Evolutionary conservation across 2,329 filamentous ascomycete species (phyloP).

Genomic region (Ophioceras dolichostomum): DNA sequence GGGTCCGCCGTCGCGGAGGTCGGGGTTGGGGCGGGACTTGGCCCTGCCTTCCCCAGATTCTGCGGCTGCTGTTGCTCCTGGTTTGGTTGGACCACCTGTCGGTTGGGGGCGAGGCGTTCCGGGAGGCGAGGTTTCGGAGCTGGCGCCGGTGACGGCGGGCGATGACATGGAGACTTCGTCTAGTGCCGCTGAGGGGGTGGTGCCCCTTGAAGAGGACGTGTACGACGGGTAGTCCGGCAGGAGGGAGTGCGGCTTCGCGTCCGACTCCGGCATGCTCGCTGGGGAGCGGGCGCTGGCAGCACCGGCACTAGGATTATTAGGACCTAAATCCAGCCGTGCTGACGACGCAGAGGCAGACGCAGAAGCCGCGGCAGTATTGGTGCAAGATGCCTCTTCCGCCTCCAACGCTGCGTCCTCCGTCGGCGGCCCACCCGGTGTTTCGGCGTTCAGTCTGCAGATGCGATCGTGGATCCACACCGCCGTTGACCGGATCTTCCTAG

Average conservation of each 20-base stretch:
- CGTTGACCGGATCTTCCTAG: slow-evolving; percentile 22
- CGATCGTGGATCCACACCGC: slow-evolving; percentile 25
- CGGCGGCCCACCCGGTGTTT: slow-evolving; percentile 8
- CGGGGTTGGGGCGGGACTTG: too few relatives aligned
- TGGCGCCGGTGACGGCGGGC: not conserved
- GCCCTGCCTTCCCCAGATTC: slow-evolving; percentile 13
- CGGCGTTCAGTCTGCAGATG: slow-evolving; percentile 17
- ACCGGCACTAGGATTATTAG: too few relatives aligned
- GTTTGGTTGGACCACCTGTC: not conserved
- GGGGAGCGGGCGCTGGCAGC: too few relatives aligned
- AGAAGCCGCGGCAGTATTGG: too few relatives aligned
- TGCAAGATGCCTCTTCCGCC: too few relatives aligned
- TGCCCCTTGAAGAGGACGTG: slow-evolving; percentile 1
- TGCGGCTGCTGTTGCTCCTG: not conserved
- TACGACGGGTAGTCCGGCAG: slow-evolving; percentile 8
- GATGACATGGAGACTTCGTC: not conserved
- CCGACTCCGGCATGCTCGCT: not conserved
- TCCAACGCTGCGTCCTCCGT: too few relatives aligned
- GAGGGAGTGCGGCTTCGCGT: slow-evolving; percentile 8
- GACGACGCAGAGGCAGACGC: too few relatives aligned
- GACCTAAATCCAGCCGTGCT: too few relatives aligned
- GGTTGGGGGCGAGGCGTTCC: not conserved
- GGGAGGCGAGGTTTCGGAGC: slow-evolving; percentile 3
- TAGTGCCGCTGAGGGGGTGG: not conserved
- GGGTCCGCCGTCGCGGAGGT: slow-evolving; percentile 22